A percentile compares a stretch with the other conserved stretches of the same genome.
These are phyloP conservation scores for Pseudogymnoascus sp. DNA, from an alignment of 2,329 filamentous ascomycete genomes.

Conservation along the genomic window DNA sequence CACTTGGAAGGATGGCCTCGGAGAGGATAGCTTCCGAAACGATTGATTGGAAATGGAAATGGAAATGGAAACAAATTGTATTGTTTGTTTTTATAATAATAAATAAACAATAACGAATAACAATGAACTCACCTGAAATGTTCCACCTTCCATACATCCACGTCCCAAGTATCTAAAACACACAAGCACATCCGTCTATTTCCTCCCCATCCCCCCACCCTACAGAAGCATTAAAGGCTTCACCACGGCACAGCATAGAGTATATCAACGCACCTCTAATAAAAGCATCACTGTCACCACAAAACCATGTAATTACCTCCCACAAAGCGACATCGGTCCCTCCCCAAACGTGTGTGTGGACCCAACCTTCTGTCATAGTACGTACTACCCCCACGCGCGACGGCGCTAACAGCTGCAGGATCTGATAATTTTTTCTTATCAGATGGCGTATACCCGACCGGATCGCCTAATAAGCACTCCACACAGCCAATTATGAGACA, in stretches of 20 bases:
- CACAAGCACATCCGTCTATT: background rate
- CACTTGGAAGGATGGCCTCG: no score
- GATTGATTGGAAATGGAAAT: background rate
- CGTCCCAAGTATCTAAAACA: background rate
- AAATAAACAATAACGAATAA: background rate
- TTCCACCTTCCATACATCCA: background rate
- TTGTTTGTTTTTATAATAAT: background rate
- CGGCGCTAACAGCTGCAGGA: slow-evolving; percentile 1
- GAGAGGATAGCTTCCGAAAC: no score
- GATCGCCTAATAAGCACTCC: background rate
- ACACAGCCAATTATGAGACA: background rate
- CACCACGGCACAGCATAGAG: background rate
- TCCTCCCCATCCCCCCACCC: background rate
- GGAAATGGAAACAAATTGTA: background rate
- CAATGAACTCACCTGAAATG: background rate
- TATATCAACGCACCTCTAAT: background rate
- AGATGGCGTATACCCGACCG: background rate
- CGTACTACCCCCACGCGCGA: background rate
- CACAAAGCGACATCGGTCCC: background rate
- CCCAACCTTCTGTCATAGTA: background rate
- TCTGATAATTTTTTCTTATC: slow-evolving; percentile 10
- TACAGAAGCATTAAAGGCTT: background rate
- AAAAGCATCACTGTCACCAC: background rate
- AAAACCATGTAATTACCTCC: background rate
- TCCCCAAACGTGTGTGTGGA: background rate